Evolutionary conservation across 495 filamentous ascomycete species (phyloP).

Genomic region (Lepidopterella palustris): DNA sequence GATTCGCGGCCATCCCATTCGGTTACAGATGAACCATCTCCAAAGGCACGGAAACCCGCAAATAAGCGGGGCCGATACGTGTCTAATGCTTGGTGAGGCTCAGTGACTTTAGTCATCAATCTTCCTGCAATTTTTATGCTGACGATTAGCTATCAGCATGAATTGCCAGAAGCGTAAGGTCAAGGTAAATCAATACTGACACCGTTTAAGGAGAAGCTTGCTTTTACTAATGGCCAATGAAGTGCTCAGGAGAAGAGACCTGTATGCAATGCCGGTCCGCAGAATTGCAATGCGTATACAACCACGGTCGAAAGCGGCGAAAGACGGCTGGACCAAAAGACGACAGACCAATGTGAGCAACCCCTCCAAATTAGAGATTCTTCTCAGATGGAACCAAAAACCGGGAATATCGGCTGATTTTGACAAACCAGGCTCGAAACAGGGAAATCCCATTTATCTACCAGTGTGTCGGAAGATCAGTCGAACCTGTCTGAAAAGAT

Average conservation of each 20-base stretch:
- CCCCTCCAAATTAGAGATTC: too few species aligned
- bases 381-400: too few species aligned
- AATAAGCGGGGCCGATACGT: not conserved
- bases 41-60: not conserved
- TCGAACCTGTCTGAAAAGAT: not conserved
- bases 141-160: too few species aligned
- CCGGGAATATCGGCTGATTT: too few species aligned
- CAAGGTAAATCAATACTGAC: too few species aligned
- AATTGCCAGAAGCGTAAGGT: not conserved
- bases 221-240: too few species aligned
- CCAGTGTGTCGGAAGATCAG: not conserved
- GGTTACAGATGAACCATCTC: not conserved
- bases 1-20: not conserved
- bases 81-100: not conserved
- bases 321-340: not conserved
- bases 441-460: too few species aligned
- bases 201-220: too few species aligned
- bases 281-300: not conserved
- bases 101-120: too few species aligned
- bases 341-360: not conserved
- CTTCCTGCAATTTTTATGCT: too few species aligned
- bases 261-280: not conserved
- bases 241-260: not conserved
- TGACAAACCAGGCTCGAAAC: too few species aligned
- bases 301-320: not conserved